Evolutionary conservation across 352 stramenopile genomes (phyloP), one percentile per base, ranked within the genome.

Genomic region (Pythium insidiosum): DNA sequence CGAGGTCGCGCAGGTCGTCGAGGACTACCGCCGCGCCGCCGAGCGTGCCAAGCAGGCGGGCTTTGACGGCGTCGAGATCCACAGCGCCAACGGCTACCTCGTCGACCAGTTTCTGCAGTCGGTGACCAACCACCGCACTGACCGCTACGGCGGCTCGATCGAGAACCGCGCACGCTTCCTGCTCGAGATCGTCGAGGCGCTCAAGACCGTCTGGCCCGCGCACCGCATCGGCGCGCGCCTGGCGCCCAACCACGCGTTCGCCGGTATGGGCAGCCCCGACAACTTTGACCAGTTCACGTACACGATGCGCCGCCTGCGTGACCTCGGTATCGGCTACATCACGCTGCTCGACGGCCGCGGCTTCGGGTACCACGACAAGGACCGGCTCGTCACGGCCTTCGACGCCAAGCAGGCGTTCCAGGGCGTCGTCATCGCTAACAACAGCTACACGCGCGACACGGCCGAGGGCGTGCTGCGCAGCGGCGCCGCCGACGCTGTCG

Each of bases 81-180:
- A 95, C 59, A 44, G 13, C 11, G 84, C 76, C 4, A 90, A 96
- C 50, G 87, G 84, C 9, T 96, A 96, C 48, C 56, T 96, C 21
- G 48, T 95, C 42, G 80, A 95, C 46, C 59, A 88, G 44, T 92
- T 93, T 50, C 53, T 95, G 13, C 61, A 83, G 47, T 50, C 54
- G 30, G 58, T 28, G 11, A 47, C 47, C 37, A 95, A 95, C 62
- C 54, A 63, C 11, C 68, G 74, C 28, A 83, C 61, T 0, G 81
- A 91, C 62, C 34, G 68, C 35, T 94, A 92, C 43, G 81, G 79
- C 19, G 79, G 79, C 25, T 72, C 39, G n/a, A n/a, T n/a, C n/a
- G n/a, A n/a, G n/a, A n/a, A n/a, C n/a, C n/a, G n/a, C n/a, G n/a
- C n/a, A n/a, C n/a, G n/a, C n/a, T n/a, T n/a, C n/a, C n/a, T n/a